Evolutionary conservation across 169 alveolate genomes (phyloP).

Genomic region (Theileria sp.): DNA sequence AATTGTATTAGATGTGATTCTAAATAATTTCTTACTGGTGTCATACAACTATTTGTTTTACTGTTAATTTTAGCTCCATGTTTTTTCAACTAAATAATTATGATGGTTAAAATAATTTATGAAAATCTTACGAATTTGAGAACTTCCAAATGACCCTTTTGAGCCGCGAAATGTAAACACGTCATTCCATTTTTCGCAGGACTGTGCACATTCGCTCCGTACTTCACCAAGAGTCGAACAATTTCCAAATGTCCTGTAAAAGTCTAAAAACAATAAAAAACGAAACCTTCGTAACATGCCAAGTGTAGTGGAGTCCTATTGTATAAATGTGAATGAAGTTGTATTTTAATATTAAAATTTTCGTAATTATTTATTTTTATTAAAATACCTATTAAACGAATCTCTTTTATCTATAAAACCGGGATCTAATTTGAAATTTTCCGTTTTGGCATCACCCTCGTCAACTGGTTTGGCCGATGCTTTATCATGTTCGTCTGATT

Average conservation of each 20-base stretch:
- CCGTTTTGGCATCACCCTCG: neutral
- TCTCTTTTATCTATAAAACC: slow-evolving; percentile 27
- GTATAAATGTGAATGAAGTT: neutral
- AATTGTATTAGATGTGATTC: neutral
- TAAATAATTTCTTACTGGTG: slow-evolving; percentile 41
- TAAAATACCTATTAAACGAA: slow-evolving; percentile 12
- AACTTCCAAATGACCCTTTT: slow-evolving; percentile 51
- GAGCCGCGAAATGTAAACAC: slow-evolving; percentile 61
- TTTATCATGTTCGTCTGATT: neutral
- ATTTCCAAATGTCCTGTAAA: slow-evolving; percentile 30
- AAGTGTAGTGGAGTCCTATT: slow-evolving; percentile 63
- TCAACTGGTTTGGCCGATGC: neutral
- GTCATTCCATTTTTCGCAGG: slow-evolving; percentile 55
- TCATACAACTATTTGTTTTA: slow-evolving; percentile 54
- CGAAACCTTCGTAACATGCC: slow-evolving; percentile 56
- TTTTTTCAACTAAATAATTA: slow-evolving; percentile 15
- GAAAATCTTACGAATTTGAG: slow-evolving; percentile 6
- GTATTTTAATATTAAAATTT: too few species aligned
- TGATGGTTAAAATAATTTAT: neutral
- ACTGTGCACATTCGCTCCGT: slow-evolving; percentile 50
- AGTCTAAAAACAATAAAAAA: neutral
- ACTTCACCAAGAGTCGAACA: slow-evolving; percentile 26
- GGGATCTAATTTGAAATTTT: neutral
- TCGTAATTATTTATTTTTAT: neutral
- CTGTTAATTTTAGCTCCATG: slow-evolving; percentile 40